Base-by-base conservation (phyloP, 2,329 filamentous ascomycete species). In the Sphaerulina vaccinii region DNA sequence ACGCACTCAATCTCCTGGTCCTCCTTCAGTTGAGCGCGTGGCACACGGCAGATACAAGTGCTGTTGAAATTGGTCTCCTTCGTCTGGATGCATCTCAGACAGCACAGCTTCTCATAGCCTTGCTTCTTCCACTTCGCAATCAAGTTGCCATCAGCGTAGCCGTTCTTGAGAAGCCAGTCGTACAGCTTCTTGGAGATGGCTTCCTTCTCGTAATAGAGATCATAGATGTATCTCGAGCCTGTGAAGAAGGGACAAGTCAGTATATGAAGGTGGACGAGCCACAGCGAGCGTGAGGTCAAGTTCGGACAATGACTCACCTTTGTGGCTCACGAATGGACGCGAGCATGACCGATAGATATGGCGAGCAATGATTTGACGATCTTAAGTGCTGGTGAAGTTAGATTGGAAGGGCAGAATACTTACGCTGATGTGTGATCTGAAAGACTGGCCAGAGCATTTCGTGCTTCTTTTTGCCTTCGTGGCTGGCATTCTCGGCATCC, bases 121-220 rank as follows among this genome's bases (percentile, higher is more conserved):
- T 95, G 88, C 77, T 99, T 99, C 83, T 99, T 99, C 93, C 93
- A 99, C 76, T 99, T 99, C 11, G 93, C 93, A 68, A 99, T 97
- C 67, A 99, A 76, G 76, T 91, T 93, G 39, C 88, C 84, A 73
- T 99, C 93, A 4, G 91, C 93, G 70, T 99, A 97, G 43, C 86
- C 85, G 68, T 99, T 96, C 81, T 99, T 99, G 54, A 99, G 76
- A 59, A 97, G 76, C 86, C 89, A 99, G 62, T 97, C 93, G 73
- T 99, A 99, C 16, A 99, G 78, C 72, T 86, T 79, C 74, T 88
- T 92, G 72, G 83, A 88, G 70, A 99, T 97, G 45, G 92, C 92
- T 73, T 96, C 89, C 74, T 96, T 96, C 71, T 95, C 87, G 74
- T 97, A 99, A 76, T 96, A 97, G 41, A 99, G 79, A 68, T 97